Base-by-base conservation (phyloP, 2,329 filamentous ascomycete genomes). In the Pyrenophora tritici-repentis region DNA sequence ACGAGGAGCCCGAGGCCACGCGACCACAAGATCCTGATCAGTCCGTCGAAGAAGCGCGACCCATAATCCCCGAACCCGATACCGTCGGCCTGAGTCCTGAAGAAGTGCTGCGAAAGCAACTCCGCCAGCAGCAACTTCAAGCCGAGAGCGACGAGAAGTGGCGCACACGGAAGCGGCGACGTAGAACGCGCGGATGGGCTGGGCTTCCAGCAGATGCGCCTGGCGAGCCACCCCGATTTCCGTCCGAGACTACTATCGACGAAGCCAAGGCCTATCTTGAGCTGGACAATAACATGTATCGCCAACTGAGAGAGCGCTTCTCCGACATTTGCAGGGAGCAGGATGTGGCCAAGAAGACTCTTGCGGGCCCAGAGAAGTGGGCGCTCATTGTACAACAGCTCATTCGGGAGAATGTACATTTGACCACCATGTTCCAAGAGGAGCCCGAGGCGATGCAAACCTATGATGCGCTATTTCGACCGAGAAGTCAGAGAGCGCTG, bases 231-330 rank as follows among this genome's bases (percentile, higher is more conserved):
- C 86, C 87, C 12, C 84, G 90, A 17, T 94, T 91, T 57, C 88
- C 88, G 1, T 93, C 89, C 0, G 90, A 94, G 71, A 92, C 88
- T 10, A 92, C 89, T 0, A 83, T 94, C 51, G 87, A 90, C 58
- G 88, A 93, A 72, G 87, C 87, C 65, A 90, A 91, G 66, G 79
- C 80, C 10, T 87, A 86, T 52, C 77, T 95, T 22, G 78, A 76
- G 32, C 77, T 95, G 29, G 83, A 88, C 63, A 83, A 81, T 41
- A 72, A 78, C 1, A 75, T 82, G 35, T 94, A 94, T 68, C 80
- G 79, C 26, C 75, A 83, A 51, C 72, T 90, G 13, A 83, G 90
- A 24, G 79, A 85, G 41, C 81, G 83, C 22, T 94, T 91, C 58
- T 82, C 87, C 61, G 75, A 75, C 8, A 89, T 94, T 12, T 93